These are phyloP conservation scores for Aureobasidium sp. DNA, from an alignment of 2,329 filamentous ascomycete genomes.

Conservation along the genomic window DNA sequence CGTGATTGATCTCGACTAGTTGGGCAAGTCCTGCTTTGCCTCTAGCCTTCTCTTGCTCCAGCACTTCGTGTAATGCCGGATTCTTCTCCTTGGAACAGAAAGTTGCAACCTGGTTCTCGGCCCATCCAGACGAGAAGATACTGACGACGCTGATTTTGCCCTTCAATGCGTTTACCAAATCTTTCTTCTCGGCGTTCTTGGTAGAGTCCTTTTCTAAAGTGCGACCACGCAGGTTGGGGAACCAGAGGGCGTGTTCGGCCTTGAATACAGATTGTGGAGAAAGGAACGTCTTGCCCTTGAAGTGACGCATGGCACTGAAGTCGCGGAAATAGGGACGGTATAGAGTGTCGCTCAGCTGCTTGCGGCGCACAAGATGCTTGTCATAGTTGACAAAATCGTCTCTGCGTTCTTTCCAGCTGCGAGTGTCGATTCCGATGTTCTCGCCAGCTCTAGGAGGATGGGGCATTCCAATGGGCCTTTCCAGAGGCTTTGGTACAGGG, in stretches of 20 bases:
- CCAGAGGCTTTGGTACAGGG: conserved; percentile 48
- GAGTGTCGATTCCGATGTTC: conserved; percentile 69
- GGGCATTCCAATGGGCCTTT: conserved; percentile 74
- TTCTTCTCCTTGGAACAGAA: conserved; percentile 64
- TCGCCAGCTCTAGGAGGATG: conserved; percentile 68
- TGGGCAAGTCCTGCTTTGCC: conserved; percentile 46
- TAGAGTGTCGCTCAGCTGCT: conserved; percentile 69
- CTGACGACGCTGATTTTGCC: conserved; percentile 72
- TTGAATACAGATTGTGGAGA: conserved; percentile 80
- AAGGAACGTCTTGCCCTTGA: conserved; percentile 85
- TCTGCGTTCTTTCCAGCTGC: conserved; percentile 59
- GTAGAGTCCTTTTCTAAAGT: conserved; percentile 70
- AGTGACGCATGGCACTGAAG: conserved; percentile 77
- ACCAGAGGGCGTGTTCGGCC: conserved; percentile 74
- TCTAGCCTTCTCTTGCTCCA: conserved; percentile 46
- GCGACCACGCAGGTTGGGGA: conserved; percentile 81
- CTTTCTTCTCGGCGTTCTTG: conserved; percentile 48
- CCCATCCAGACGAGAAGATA: conserved; percentile 80
- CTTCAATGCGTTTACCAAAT: conserved; percentile 69
- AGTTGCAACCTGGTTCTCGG: conserved; percentile 66
- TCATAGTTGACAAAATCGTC: conserved; percentile 81
- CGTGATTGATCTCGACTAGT: conserved; percentile 78
- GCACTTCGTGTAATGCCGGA: conserved; percentile 56
- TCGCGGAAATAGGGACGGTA: conserved; percentile 91
- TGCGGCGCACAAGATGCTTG: conserved; percentile 69